Evolutionary conservation across 805 yeast genomes (phyloP).

Genomic region (Candida mattraensis): DNA sequence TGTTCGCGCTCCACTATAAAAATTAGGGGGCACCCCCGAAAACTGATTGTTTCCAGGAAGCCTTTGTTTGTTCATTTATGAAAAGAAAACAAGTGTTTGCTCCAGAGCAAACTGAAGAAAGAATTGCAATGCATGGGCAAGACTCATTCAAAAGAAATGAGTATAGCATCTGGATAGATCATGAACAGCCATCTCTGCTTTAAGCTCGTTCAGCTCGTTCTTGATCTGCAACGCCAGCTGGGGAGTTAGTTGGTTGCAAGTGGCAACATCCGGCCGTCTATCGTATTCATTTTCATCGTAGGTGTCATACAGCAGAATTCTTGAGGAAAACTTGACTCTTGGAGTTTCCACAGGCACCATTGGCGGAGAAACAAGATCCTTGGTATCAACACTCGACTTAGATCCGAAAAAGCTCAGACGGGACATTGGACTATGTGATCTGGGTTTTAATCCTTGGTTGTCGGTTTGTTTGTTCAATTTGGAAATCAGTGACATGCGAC

Average conservation of each 20-base stretch:
- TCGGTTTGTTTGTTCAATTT: slow-evolving; percentile 18
- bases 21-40: too few relatives aligned
- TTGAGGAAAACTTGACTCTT: slow-evolving; percentile 62
- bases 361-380: slow-evolving; percentile 12
- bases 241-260: slow-evolving; percentile 90
- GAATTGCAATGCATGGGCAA: too few relatives aligned
- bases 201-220: slow-evolving; percentile 78
- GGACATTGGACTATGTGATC: slow-evolving; percentile 20
- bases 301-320: slow-evolving; percentile 83
- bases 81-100: background rate
- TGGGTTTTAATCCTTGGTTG: slow-evolving; percentile 1
- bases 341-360: slow-evolving; percentile 7
- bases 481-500: slow-evolving; percentile 14
- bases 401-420: slow-evolving; percentile 21
- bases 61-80: too few relatives aligned
- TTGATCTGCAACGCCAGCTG: slow-evolving; percentile 80
- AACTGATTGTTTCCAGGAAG: too few relatives aligned
- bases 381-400: slow-evolving; percentile 14
- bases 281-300: slow-evolving; percentile 83
- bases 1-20: too few relatives aligned
- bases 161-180: slow-evolving; percentile 77
- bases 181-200: slow-evolving; percentile 81
- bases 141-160: slow-evolving; percentile 59
- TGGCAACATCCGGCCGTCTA: slow-evolving; percentile 88
- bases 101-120: background rate